phyloP scores from a whole-genome alignment of 257 asterid species.

The Linaria vulgaris region DNA sequence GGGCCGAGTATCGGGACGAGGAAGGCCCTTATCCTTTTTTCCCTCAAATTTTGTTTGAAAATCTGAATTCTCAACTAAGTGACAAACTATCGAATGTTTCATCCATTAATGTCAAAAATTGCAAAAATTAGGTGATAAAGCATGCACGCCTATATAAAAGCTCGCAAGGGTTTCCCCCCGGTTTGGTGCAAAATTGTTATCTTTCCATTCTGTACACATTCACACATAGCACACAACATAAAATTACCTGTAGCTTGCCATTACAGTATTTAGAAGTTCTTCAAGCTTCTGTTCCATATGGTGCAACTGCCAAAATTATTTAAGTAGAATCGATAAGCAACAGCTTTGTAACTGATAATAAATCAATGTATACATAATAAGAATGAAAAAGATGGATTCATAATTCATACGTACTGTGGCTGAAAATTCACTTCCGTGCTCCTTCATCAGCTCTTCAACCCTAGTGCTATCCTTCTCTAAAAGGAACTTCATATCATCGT shows the following conservation, averaged over 20 bases:
- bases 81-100: too few relatives aligned
- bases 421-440: constrained; percentile 43
- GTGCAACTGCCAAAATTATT: constrained; percentile 44
- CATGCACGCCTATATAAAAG: too few relatives aligned
- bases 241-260: constrained; percentile 72
- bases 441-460: constrained; percentile 54
- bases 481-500: constrained; percentile 53
- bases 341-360: background rate
- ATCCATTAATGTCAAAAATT: too few relatives aligned
- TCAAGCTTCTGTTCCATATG: constrained; percentile 81
- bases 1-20: too few relatives aligned
- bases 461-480: constrained; percentile 47
- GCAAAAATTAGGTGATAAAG: too few relatives aligned
- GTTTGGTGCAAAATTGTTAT: too few relatives aligned
- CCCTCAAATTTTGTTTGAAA: too few relatives aligned
- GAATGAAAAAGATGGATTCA: background rate
- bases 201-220: background rate
- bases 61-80: too few relatives aligned
- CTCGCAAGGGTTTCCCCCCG: too few relatives aligned
- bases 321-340: constrained; percentile 5
- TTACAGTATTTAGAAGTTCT: constrained; percentile 49
- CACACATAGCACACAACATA: background rate
- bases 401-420: constrained; percentile 37
- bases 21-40: too few relatives aligned
- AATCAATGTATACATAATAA: too few relatives aligned